Base-by-base conservation (phyloP, 2,329 filamentous ascomycete genomes). In the Botrytis byssoidea region DNA sequence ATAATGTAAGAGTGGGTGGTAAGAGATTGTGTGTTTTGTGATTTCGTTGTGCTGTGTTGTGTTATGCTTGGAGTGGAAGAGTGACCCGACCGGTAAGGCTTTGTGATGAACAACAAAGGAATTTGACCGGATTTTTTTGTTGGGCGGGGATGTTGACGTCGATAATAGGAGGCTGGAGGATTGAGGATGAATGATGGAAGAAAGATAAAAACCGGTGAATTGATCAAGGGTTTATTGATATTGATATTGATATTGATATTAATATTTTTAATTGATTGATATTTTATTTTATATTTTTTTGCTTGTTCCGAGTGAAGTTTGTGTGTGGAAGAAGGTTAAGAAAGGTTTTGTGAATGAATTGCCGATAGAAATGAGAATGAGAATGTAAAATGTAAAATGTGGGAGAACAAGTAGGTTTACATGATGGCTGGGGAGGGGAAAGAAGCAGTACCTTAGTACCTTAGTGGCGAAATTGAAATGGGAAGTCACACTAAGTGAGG, bases 21-120 rank as follows among this genome's bases (percentile, higher is more conserved):
- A 16, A 29, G 59, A 51, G 40, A 20, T 64, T 42, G 69, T 48
- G 55, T 42, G 25, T 60, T 44, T 44, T 70, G 48, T 55, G 51
- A 16, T n/a, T 51, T 51, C n/a, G 48, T n/a, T 51, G 48, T 55
- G 48, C 4, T 14, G 20, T 48, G 16, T 16, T 55, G 65, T 32
- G 61, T 55, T 35, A 20, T 67, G 22, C 48, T 25, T 9, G n/a
- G 65, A 37, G 25, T 48, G 69, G 44, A 42, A 29, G 16, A 40
- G 69, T 55, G 69, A 71, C 18, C 59, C 59, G 69, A 55, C 22
- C 18, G 69, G 69, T 55, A 71, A 71, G 69, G 69, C 59, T 65
- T 46, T 71, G 59, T 64, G 57, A 67, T 40, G 65, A 46, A 25
- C 59, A 71, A 71, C 69, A 71, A 71, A 71, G 69, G 69, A 35